Base-by-base conservation (phyloP, 352 stramenopile species). In the Phytophthora boehmeriae region DNA sequence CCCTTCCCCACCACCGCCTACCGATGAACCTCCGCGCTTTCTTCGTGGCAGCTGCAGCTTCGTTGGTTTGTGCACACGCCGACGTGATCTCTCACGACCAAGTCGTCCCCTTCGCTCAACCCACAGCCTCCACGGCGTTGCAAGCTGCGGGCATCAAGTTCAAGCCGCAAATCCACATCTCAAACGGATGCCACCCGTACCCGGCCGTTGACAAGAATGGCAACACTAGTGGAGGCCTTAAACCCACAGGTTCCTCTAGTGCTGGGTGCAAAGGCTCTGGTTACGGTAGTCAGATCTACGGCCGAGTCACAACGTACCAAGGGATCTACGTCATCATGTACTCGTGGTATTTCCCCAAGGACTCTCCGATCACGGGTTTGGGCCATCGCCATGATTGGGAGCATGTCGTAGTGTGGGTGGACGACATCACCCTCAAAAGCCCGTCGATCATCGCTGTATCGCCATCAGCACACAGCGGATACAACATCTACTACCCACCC, bases 271-370 rank as follows among this genome's bases (percentile, higher is more conserved):
- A 66, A 25, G 63, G 63, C 8, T 71, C 63, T 28, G 51, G 39
- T 23, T 42, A 38, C 23, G 60, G 51, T 30, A 62, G 52, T 32
- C 67, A 75, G 44, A 52, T 76, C 10, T 71, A 76, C 55, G 42
- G 55, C 5, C 68, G 68, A 22, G 35, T 58, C 38, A 57, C 45
- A 16, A 46, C 17, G 48, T 63, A 69, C 49, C 39, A 76, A 5
- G 62, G 59, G 28, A 35, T 57, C 10, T 72, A 54, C 28, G 63
- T 50, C 6, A 27, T 74, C 68, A 74, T 74, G 66, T 74, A 74
- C 68, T 72, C 68, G 30, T 78, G 72, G 72, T 77, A 76, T 63
- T 72, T 81, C 57, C 68, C 70, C 22, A 81, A 81, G 60, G 73
- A 81, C 55, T 75, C 66, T 39, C 66, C 56, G 34, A 63, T 58